Percentiles rank a stretch among this genome's conserved stretches.
Conservation (phyloP, 1,284 basidiomycete species). For the Papiliotrema nemorosa region DNA sequence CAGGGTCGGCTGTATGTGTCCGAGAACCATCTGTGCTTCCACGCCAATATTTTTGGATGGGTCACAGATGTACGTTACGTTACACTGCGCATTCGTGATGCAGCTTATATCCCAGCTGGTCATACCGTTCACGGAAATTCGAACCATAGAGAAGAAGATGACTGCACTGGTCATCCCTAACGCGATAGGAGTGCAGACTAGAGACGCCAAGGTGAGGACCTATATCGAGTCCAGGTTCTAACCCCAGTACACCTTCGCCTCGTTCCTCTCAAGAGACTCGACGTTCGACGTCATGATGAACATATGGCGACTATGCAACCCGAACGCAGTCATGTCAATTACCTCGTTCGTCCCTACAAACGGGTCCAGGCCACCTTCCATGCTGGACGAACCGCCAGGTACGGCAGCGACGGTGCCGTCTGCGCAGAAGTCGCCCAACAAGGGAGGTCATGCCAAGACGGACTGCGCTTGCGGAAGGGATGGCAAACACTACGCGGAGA, state of each 20-base stretch:
- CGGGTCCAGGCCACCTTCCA: slow-evolving; percentile 28
- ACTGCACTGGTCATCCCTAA: slow-evolving; percentile 98
- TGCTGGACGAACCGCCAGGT: slow-evolving; percentile 17
- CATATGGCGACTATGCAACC: slow-evolving; percentile 89
- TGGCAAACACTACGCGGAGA: slow-evolving; percentile 69
- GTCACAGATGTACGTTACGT: slow-evolving; percentile 75
- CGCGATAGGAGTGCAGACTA: slow-evolving; percentile 85
- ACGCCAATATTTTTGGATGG: slow-evolving; percentile 99
- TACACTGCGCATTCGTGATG: not conserved
- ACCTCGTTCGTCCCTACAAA: slow-evolving; percentile 22
- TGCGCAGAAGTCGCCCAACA: not conserved
- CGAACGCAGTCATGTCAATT: slow-evolving; percentile 57
- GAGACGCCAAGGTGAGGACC: slow-evolving; percentile 54
- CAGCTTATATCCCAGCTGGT: slow-evolving; percentile 60
- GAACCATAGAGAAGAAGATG: slow-evolving; percentile 92
- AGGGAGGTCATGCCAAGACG: slow-evolving; percentile 53
- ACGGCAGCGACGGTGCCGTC: not conserved
- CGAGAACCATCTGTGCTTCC: slow-evolving; percentile 97
- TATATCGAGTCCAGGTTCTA: not conserved
- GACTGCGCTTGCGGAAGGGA: slow-evolving; percentile 70
- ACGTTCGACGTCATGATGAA: slow-evolving; percentile 95
- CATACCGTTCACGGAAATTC: slow-evolving; percentile 88
- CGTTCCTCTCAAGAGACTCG: slow-evolving; percentile 92
- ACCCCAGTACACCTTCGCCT: slow-evolving; percentile 85
- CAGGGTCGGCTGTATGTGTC: slow-evolving; percentile 96